Evolutionary conservation across 1,284 basidiomycete species (phyloP).

Genomic region (Microbotryum lychnidis-dioicae): DNA sequence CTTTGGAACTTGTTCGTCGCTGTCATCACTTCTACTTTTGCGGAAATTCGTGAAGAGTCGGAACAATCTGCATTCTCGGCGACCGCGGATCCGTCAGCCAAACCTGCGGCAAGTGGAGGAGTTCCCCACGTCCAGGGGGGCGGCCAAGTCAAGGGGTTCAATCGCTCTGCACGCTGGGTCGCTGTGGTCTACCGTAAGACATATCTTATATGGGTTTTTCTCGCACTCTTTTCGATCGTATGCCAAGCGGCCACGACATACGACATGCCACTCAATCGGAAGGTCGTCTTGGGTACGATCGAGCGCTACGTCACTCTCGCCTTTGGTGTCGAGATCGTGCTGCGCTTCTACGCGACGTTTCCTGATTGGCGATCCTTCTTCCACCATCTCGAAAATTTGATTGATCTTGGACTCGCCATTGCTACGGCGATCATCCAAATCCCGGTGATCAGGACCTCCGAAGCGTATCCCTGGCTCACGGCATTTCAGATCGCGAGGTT

Average conservation of each 20-base stretch:
- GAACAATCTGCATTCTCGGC: conserved; percentile 82
- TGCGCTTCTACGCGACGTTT: conserved; percentile 63
- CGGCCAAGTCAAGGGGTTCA: background rate
- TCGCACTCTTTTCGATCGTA: conserved; percentile 52
- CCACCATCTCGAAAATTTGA: conserved; percentile 55
- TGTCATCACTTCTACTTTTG: conserved; percentile 92
- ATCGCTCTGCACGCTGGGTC: conserved; percentile 26
- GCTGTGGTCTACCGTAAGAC: conserved; percentile 43
- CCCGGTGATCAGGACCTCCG: conserved; percentile 59
- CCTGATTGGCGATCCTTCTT: conserved; percentile 81
- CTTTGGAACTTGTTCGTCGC: conserved; percentile 53
- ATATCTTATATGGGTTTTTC: conserved; percentile 65
- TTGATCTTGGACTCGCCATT: conserved; percentile 76
- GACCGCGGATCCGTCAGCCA: conserved; percentile 34
- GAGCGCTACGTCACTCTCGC: conserved; percentile 74
- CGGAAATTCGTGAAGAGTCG: conserved; percentile 77
- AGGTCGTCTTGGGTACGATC: conserved; percentile 49
- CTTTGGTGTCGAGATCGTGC: conserved; percentile 80
- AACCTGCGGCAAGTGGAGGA: background rate
- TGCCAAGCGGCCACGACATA: conserved; percentile 69
- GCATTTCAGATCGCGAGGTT: conserved; percentile 81
- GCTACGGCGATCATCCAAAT: conserved; percentile 76
- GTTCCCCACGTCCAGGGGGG: background rate
- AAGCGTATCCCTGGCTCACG: conserved; percentile 81
- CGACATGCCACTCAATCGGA: conserved; percentile 47